A percentile compares a stretch with the other conserved stretches of the same genome.
Evolutionary conservation across 2,329 filamentous ascomycete genomes (phyloP).

Genomic region (Ceratocystiopsis brevicomis): DNA sequence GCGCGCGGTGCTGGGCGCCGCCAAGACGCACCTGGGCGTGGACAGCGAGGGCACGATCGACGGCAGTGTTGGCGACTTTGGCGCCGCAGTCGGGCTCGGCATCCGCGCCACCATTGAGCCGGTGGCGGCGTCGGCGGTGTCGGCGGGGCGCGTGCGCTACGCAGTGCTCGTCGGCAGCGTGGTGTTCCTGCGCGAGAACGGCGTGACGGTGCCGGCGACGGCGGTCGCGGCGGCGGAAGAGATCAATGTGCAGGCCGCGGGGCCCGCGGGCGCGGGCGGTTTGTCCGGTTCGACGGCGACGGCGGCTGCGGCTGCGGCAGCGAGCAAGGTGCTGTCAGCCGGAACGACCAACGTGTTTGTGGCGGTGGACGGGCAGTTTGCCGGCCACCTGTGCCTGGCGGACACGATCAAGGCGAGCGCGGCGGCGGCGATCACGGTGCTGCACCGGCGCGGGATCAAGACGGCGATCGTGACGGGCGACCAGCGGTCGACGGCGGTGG

Average conservation of each 20-base stretch:
- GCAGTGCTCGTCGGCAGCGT: conserved; percentile 70
- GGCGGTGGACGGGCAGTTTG: conserved; percentile 64
- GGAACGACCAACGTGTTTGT: conserved; percentile 85
- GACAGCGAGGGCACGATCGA: conserved; percentile 56
- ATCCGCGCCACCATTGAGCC: conserved; percentile 71
- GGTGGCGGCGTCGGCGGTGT: conserved; percentile 22
- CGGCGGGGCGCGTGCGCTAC: conserved; percentile 51
- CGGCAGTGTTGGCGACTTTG: conserved; percentile 71
- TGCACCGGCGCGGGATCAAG: conserved; percentile 69
- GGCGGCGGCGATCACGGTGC: conserved; percentile 57
- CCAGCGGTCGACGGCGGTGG: conserved; percentile 63
- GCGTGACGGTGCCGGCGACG: conserved; percentile 44
- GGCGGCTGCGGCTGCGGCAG: no score
- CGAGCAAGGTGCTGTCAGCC: conserved; percentile 20
- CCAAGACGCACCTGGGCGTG: conserved; percentile 57
- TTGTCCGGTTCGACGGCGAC: no score
- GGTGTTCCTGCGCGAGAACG: conserved; percentile 52
- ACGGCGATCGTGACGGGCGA: conserved; percentile 91
- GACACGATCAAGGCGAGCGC: conserved; percentile 87
- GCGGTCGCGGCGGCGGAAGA: conserved; percentile 45
- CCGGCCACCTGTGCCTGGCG: conserved; percentile 65
- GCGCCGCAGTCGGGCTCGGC: conserved; percentile 65
- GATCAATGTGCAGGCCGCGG: conserved; percentile 26
- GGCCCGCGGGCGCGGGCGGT: no score
- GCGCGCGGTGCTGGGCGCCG: conserved; percentile 61